Conservation (phyloP, 768 basidiomycete species). For the Ramaria sp. region DNA sequence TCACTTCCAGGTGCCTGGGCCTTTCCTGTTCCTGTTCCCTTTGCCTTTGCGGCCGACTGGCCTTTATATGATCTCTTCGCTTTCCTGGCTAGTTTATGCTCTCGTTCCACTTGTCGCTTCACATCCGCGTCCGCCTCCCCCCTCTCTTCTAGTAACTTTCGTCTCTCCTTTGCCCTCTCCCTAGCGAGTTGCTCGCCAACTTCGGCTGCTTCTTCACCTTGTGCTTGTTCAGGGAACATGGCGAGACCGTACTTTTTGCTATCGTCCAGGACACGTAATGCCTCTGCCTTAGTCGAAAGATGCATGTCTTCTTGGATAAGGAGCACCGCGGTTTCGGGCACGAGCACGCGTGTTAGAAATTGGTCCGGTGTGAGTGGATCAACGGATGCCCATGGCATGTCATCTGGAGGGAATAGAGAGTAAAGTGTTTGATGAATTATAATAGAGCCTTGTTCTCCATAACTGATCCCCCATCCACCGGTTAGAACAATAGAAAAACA, state of each 20-base stretch:
- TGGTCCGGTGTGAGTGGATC: constrained; percentile 61
- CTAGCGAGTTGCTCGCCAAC: constrained; percentile 32
- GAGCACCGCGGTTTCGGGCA: constrained; percentile 75
- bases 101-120: constrained; percentile 17
- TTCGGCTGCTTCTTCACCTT: constrained; percentile 20
- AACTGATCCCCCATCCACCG: constrained; percentile 34
- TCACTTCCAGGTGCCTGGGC: background rate
- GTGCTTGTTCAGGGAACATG: constrained; percentile 66
- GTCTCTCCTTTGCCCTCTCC: constrained; percentile 31
- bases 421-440: constrained; percentile 72
- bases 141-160: constrained; percentile 32
- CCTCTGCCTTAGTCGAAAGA: constrained; percentile 33
- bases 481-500: background rate
- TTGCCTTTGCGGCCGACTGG: background rate
- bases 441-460: constrained; percentile 76
- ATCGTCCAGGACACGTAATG: constrained; percentile 53
- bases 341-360: constrained; percentile 76
- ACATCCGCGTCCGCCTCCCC: constrained; percentile 23
- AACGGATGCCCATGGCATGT: constrained; percentile 42
- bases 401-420: constrained; percentile 57
- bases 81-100: background rate
- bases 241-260: constrained; percentile 78
- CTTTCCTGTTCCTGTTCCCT: background rate
- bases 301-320: constrained; percentile 74
- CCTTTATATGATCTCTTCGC: background rate